A percentile compares a stretch with the other conserved stretches of the same genome.
Evolutionary conservation across 176 grass and related monocot species (phyloP).

Genomic region (Aechmea fasciata): DNA sequence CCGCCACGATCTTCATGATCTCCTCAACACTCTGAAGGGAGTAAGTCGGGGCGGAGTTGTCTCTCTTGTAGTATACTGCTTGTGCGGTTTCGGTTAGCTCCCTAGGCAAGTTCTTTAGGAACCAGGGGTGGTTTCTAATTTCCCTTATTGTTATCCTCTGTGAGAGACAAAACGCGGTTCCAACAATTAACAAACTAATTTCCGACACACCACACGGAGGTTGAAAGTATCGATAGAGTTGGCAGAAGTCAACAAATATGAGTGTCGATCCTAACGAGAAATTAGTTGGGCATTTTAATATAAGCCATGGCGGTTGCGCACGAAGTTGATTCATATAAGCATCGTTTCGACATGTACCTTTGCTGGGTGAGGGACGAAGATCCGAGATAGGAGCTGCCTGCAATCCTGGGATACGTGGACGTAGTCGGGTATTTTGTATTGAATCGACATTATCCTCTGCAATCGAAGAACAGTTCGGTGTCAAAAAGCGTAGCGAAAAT

Average conservation of each 20-base stretch:
- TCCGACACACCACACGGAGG: too few relatives aligned
- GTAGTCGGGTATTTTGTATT: conserved; percentile 77
- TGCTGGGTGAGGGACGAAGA: conserved; percentile 44
- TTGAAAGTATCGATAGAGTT: too few relatives aligned
- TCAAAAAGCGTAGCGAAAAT: neutral
- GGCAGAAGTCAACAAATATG: too few relatives aligned
- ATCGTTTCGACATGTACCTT: conserved; percentile 34
- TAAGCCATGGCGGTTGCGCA: too few relatives aligned
- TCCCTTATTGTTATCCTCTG: conserved; percentile 97
- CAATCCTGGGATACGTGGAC: conserved; percentile 74
- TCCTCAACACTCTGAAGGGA: conserved; percentile 74
- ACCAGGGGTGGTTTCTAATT: conserved; percentile 98
- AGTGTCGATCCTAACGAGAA: too few relatives aligned
- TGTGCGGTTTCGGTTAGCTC: conserved; percentile 73
- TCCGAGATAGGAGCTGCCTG: conserved; percentile 55
- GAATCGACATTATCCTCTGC: conserved; percentile 66
- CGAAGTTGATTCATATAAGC: neutral
- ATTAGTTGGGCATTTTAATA: too few relatives aligned
- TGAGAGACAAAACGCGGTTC: neutral
- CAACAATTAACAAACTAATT: too few relatives aligned
- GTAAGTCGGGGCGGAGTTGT: conserved; percentile 50
- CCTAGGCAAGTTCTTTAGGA: conserved; percentile 90
- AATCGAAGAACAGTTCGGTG: neutral
- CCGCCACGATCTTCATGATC: conserved; percentile 76
- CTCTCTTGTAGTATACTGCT: conserved; percentile 83